Evolutionary conservation across 768 basidiomycete species (phyloP), one percentile per base, ranked within the genome.

Genomic region (Rhizopogon sp.): DNA sequence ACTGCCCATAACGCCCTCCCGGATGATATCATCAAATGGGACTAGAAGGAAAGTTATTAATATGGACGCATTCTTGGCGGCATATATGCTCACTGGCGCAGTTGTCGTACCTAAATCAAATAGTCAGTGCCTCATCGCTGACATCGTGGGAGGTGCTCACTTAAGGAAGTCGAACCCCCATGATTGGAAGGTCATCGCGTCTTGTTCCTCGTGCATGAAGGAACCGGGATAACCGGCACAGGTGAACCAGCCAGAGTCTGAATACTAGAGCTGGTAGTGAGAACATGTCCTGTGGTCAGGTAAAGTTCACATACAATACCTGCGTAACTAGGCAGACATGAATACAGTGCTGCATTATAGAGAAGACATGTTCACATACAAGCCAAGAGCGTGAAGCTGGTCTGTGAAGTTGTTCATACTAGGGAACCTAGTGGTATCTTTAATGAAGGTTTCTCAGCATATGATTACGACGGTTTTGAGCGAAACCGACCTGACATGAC

Each of bases 141-240:
- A 44, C 3, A 17, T 29, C 41, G 31, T 28, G 17, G 31, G 25
- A 43, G 47, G 43, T 2, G 58, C 80, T 41, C 54, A 85, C 84
- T 85, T 85, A 40, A 85, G 68, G 56, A 78, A 73, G 62, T 86
- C 82, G 55, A 85, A 84, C 0, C 82, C 83, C 84, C 84, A 87
- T 43, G 64, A 62, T 51, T 78, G 76, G 70, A 86, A 86, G 3
- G 77, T 72, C 59, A 79, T 72, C 35, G 75, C 77, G 67, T 86
- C 84, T 73, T 79, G 75, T 22, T 73, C 78, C 62, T 86, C 84
- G 58, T 86, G 79, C 64, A 74, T 71, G 66, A 72, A 86, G 3
- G 84, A 85, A 39, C 84, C 84, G 1, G 84, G 83, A 61, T 80
- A 85, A 13, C 76, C 61, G 28, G 74, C 72, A 58, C 84, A 86